A percentile compares a stretch with the other conserved stretches of the same genome.
Conservation (phyloP, 352 stramenopile species). For the Globisporangium mamillatum region DNA sequence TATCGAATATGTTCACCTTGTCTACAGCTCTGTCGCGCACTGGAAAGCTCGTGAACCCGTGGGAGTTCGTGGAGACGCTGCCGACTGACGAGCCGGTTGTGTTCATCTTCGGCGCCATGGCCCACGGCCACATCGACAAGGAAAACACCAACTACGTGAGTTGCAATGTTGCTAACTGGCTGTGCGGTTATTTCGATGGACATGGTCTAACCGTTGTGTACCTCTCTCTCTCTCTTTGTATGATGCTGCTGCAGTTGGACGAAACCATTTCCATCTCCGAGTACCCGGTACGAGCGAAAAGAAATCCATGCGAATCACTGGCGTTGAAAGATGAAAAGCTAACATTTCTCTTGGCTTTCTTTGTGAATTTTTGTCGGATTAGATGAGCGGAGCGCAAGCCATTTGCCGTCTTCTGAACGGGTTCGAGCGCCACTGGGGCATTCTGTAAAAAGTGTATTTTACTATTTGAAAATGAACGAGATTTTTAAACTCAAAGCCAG, state of each 20-base stretch:
- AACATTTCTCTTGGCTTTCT: neutral
- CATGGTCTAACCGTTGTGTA: neutral
- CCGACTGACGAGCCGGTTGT: constrained; percentile 92
- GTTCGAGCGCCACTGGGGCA: constrained; percentile 98
- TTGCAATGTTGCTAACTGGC: constrained; percentile 5
- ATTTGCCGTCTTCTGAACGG: constrained; percentile 96
- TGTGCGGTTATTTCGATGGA: neutral
- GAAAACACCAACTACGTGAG: constrained; percentile 96
- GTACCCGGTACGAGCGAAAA: constrained; percentile 82
- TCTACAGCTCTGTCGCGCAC: constrained; percentile 86
- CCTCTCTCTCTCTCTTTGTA: neutral
- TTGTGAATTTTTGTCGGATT: neutral
- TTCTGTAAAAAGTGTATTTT: constrained; percentile 86
- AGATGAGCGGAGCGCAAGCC: constrained; percentile 95
- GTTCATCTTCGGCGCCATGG: constrained; percentile 98
- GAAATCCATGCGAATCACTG: neutral
- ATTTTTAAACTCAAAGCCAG: neutral
- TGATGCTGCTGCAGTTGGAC: constrained; percentile 72
- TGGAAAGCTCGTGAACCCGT: constrained; percentile 94
- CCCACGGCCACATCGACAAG: constrained; percentile 94
- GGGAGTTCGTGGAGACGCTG: constrained; percentile 92
- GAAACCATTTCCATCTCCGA: constrained; percentile 97
- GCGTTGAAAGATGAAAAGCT: neutral
- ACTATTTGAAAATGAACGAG: constrained; percentile 10
- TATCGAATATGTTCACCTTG: constrained; percentile 1